Evolutionary conservation across 148 eudicot species (phyloP), one percentile per base, ranked within the genome.

Genomic region (Fallopia convolvulus): DNA sequence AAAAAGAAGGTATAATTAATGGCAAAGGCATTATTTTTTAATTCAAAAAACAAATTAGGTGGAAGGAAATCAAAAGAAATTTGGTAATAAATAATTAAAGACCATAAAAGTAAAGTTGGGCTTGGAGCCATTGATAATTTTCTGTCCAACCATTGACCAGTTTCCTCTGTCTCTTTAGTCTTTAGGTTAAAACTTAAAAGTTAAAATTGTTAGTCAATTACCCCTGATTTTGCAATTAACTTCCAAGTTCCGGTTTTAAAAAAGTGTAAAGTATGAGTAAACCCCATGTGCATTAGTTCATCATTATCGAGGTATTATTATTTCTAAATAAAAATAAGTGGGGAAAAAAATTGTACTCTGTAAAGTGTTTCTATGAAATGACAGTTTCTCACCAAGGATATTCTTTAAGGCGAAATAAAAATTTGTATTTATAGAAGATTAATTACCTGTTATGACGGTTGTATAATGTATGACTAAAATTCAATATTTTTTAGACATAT

Each of bases 1-100:
- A 93, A 86, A 89, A 87, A 89, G 84, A 72, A 80, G 78, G 83
- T 77, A 83, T 81, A 87, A 82, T 81, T 83, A 87, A 82, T 83
- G 80, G 84, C 65, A 82, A 87, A 79, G 72, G 74, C 70, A 82
- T 75, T 79, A 78, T 6, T 76, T 77, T 81, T 86, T 68, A 4
- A 11, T 68, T n/a, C 3, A 0, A 30, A 26, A 68, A 68, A 30
- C 6, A 39, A 68, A 68, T 23, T 11, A 70, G 13, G 44, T 12
- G 20, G 18, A 15, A 52, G 3, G n/a, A 33, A 17, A 7, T 70
- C 8, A 33, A 40, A 71, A 46, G 32, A 41, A 72, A n/a, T n/a
- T 18, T 72, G 75, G 71, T 14, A 65, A 65, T 65, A 11, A 65
- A 65, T 65, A 32, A 65, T 65, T 65, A 30, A 33, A 65, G 41